Conservation (phyloP, 2,329 filamentous ascomycete species). For the Monilinia vaccinii-corymbosi region DNA sequence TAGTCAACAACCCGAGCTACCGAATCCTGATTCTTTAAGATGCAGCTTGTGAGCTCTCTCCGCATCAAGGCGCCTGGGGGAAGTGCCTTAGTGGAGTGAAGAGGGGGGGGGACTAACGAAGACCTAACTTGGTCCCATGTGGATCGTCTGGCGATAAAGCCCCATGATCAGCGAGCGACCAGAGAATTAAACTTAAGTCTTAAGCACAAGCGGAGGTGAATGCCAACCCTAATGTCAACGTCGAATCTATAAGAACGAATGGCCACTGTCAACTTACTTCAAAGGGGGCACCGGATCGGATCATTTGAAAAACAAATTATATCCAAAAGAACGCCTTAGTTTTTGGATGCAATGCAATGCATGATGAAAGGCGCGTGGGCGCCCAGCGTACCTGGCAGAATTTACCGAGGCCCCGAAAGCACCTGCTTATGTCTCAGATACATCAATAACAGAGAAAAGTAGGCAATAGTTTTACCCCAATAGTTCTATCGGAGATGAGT, state of each 20-base stretch:
- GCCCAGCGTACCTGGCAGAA: neutral
- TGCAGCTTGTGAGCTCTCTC: neutral
- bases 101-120: neutral
- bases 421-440: neutral
- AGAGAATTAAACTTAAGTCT: neutral
- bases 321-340: neutral
- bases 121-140: neutral
- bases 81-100: neutral
- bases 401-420: neutral
- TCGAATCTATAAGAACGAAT: neutral
- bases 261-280: neutral
- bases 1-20: neutral
- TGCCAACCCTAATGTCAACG: neutral
- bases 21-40: neutral
- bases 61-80: neutral
- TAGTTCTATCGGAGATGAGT: neutral
- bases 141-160: neutral
- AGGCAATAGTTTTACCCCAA: neutral
- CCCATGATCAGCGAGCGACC: neutral
- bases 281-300: conserved; percentile 5
- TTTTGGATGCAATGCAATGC: neutral
- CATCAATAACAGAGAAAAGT: neutral
- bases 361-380: neutral
- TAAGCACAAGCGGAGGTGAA: conserved; percentile 3
- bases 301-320: conserved; percentile 4